Evolutionary conservation across 805 yeast genomes (phyloP).

Genomic region (Kluyveromyces lactis): DNA sequence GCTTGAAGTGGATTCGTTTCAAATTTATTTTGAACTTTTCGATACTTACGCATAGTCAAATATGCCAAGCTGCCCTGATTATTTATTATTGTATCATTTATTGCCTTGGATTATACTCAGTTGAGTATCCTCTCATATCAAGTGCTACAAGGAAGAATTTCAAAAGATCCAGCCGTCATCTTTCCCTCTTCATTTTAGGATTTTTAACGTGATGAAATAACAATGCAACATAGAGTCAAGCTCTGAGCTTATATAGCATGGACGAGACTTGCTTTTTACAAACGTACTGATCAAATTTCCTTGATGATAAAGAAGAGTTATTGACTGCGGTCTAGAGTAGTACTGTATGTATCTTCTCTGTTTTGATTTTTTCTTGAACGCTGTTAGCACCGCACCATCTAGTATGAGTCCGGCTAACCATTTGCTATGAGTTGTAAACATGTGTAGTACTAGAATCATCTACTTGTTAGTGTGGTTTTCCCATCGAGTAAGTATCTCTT

Average conservation of each 20-base stretch:
- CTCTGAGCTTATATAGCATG: slow-evolving; percentile 53
- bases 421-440: too few species aligned
- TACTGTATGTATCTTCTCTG: too few species aligned
- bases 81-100: too few species aligned
- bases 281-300: slow-evolving; percentile 17
- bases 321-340: too few species aligned
- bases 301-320: neutral
- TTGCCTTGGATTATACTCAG: neutral
- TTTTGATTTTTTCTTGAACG: too few species aligned
- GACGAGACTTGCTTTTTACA: slow-evolving; percentile 64
- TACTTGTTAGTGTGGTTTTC: too few species aligned
- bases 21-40: slow-evolving; percentile 2
- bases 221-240: slow-evolving; percentile 85
- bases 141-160: slow-evolving; percentile 5
- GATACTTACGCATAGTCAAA: slow-evolving; percentile 52
- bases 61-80: slow-evolving; percentile 42
- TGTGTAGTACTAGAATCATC: too few species aligned
- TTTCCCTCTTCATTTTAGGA: neutral
- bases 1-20: slow-evolving; percentile 21
- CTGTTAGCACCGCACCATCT: too few species aligned
- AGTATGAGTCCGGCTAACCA: too few species aligned
- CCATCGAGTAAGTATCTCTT: too few species aligned
- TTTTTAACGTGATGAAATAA: slow-evolving; percentile 57
- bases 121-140: slow-evolving; percentile 1
- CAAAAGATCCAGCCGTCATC: neutral